Evolutionary conservation across 2,329 filamentous ascomycete species (phyloP).

Genomic region (Colletotrichum neosansevieriae): DNA sequence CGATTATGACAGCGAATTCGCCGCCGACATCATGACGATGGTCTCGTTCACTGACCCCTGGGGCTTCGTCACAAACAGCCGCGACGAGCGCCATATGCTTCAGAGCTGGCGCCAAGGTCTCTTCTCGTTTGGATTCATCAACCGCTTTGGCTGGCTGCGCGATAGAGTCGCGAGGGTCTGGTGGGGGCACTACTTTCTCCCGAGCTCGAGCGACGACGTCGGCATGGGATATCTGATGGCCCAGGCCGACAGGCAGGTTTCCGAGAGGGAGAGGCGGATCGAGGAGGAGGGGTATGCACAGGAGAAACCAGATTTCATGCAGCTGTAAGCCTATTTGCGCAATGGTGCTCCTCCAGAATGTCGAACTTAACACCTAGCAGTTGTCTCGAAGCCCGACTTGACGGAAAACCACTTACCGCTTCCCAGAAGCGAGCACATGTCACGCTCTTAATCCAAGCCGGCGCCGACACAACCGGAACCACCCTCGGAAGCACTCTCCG

Average conservation of each 20-base stretch:
- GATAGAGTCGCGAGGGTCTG: constrained; percentile 2
- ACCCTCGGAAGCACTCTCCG: constrained; percentile 29
- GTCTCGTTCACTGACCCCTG: constrained; percentile 28
- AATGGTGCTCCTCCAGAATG: background rate
- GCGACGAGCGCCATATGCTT: constrained; percentile 30
- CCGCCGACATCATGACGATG: constrained; percentile 32
- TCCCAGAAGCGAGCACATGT: constrained; percentile 23
- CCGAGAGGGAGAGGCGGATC: constrained; percentile 17
- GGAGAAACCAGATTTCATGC: constrained; percentile 22
- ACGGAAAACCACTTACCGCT: constrained; percentile 19
- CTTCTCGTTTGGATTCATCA: constrained; percentile 17
- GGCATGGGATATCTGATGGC: constrained; percentile 32
- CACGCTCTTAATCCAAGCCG: constrained; percentile 28
- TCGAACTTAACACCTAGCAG: background rate
- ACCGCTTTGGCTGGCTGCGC: constrained; percentile 23
- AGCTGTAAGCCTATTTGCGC: constrained; percentile 1
- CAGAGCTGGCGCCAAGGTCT: constrained; percentile 23
- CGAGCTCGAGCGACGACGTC: constrained; percentile 12
- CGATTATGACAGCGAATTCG: constrained; percentile 9
- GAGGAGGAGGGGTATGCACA: constrained; percentile 7
- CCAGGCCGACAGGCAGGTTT: constrained; percentile 24
- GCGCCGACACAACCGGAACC: constrained; percentile 31
- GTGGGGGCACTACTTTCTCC: constrained; percentile 15
- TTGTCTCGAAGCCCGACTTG: constrained; percentile 21
- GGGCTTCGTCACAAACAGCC: constrained; percentile 28